Percentiles rank a stretch among this genome's conserved stretches.
Conservation (phyloP, 2,329 filamentous ascomycete genomes). For the Grosmannia penicillata region DNA sequence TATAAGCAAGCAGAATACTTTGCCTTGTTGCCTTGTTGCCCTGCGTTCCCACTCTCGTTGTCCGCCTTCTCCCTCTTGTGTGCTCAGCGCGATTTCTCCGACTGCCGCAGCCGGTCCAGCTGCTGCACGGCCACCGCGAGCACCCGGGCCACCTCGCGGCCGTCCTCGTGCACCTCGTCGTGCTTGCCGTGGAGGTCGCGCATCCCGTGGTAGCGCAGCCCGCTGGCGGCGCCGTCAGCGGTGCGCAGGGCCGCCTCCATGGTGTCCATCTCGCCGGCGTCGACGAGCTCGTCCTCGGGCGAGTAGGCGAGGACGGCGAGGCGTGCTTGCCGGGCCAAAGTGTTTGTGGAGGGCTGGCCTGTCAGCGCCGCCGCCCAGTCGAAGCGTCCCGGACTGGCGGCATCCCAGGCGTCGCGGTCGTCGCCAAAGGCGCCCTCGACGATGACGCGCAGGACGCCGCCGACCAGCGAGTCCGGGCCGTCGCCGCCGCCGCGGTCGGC, state of each 20-base stretch:
- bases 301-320: constrained; percentile 29
- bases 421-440: constrained; percentile 41
- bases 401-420: constrained; percentile 33
- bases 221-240: constrained; percentile 16
- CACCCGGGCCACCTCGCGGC: constrained; percentile 36
- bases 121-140: no score
- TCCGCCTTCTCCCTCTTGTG: no score
- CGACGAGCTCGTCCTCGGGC: constrained; percentile 32
- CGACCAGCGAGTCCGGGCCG: constrained; percentile 27
- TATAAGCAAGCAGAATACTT: no score
- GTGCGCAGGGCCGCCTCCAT: constrained; percentile 34
- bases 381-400: constrained; percentile 37
- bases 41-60: no score
- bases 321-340: constrained; percentile 9
- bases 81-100: no score
- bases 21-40: no score
- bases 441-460: constrained; percentile 14
- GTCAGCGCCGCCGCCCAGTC: background rate
- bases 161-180: constrained; percentile 48
- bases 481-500: constrained; percentile 34
- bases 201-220: constrained; percentile 20
- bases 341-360: background rate
- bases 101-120: no score
- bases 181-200: constrained; percentile 41
- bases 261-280: constrained; percentile 40